phyloP scores from a whole-genome alignment of 2,329 filamentous ascomycete species.

The Colletotrichum paranaense region DNA sequence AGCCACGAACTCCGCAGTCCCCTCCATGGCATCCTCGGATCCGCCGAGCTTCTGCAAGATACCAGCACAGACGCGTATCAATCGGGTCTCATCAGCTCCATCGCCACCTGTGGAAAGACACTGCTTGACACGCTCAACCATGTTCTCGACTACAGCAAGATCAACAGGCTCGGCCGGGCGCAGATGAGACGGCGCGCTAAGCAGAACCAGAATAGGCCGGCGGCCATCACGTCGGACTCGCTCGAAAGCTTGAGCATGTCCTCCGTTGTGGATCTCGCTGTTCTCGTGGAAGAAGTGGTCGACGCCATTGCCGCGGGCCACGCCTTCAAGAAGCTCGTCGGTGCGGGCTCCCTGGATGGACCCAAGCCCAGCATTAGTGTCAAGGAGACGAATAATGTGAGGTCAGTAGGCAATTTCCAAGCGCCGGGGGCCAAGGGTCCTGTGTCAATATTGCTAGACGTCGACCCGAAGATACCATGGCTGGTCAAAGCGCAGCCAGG shows the following conservation, averaged over 20 bases:
- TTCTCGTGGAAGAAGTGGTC: conserved; percentile 51
- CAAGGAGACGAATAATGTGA: neutral
- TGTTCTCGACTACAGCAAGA: conserved; percentile 57
- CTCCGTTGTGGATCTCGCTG: conserved; percentile 45
- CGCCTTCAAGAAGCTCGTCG: conserved; percentile 43
- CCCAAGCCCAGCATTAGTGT: conserved; percentile 32
- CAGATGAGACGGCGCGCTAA: conserved; percentile 37
- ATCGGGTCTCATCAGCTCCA: conserved; percentile 55
- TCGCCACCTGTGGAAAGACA: conserved; percentile 59
- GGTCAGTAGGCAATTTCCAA: conserved; percentile 28
- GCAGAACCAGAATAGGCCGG: conserved; percentile 36
- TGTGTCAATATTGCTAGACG: conserved; percentile 62
- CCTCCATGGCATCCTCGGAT: conserved; percentile 67
- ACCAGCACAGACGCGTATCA: conserved; percentile 51
- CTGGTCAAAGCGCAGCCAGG: conserved; percentile 65
- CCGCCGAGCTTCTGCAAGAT: conserved; percentile 60
- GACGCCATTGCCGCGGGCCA: conserved; percentile 50
- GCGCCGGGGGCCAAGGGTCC: conserved; percentile 39
- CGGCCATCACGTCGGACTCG: conserved; percentile 41
- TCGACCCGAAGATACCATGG: conserved; percentile 59
- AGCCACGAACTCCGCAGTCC: conserved; percentile 69
- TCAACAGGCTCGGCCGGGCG: conserved; percentile 47
- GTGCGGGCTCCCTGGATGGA: conserved; percentile 4
- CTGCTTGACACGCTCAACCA: conserved; percentile 62
- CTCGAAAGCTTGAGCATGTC: conserved; percentile 46